Base-by-base conservation (phyloP, 441 rosid genomes). In the Bruguiera hainesii region DNA sequence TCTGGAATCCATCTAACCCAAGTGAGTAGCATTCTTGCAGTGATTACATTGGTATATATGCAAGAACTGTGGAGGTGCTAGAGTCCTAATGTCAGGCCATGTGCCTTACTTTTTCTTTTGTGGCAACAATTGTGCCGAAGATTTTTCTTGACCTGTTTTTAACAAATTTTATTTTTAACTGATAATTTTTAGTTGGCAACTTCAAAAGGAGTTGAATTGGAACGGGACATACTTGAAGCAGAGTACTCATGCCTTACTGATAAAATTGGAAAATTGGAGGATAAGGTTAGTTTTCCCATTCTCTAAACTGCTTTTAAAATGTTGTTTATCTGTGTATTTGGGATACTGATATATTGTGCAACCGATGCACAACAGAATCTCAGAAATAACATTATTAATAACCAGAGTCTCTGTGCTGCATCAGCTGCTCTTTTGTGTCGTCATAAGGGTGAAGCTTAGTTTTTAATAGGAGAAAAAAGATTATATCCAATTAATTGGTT, bases 171-270 rank as follows among this genome's bases (percentile, higher is more conserved):
- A 63, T 46, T 67, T 68, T 68, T 49, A 51, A 64, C 42, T 77
- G 80, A 67, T 65, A 64, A 52, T 57, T 60, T 70, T 60, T 78
- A 91, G 99, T 78, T 77, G 55, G 80, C 84, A 61, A 67, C 91
- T 73, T 80, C 88, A 23, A 88, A 82, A 83, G 96, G 94, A 74
- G 78, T 76, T 73, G 83, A 80, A 70, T 86, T 87, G 71, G 97
- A 83, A 66, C 82, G 74, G 63, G 93, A 89, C 77, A 80, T 89
- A 73, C 94, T 91, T 60, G 90, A 91, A 72, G 91, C 88, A 18
- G 97, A 94, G 80, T 77, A 76, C 79, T 81, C 90, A 64, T 80
- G 87, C 73, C 69, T 88, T 42, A 72, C 82, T 75, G 94, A 89
- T 75, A 94, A 91, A 76, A 82, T 88, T 65, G 78, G 71, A 62